Percentiles rank a stretch among this genome's conserved stretches.
Evolutionary conservation across 2,329 filamentous ascomycete genomes (phyloP).

Genomic region (Botryosphaeria dothidea): DNA sequence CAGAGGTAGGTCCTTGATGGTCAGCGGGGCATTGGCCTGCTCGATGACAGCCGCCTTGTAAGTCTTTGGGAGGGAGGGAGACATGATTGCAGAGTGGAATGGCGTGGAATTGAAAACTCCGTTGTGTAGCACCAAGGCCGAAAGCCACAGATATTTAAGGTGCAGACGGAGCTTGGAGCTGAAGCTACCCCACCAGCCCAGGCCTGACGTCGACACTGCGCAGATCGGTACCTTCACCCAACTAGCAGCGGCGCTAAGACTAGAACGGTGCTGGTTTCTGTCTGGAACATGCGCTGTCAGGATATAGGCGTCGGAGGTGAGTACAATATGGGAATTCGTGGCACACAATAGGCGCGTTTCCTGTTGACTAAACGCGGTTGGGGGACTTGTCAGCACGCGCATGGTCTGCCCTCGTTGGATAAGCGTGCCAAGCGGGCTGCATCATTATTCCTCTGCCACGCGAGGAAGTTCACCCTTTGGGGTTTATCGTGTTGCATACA

Average conservation of each 20-base stretch:
- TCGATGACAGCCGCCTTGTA: conserved; percentile 68
- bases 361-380: background rate
- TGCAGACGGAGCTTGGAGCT: background rate
- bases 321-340: background rate
- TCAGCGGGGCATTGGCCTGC: conserved; percentile 53
- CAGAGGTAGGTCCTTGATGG: conserved; percentile 61
- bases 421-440: background rate
- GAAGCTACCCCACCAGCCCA: background rate
- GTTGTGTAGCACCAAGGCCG: no score
- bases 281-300: background rate
- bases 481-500: no score
- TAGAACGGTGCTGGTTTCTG: background rate
- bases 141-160: background rate
- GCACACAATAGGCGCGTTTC: background rate
- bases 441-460: no score
- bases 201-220: conserved; percentile 7
- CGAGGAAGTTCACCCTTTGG: no score
- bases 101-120: background rate
- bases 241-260: background rate
- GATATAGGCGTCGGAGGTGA: no score
- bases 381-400: background rate
- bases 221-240: background rate
- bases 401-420: background rate
- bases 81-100: conserved; percentile 22
- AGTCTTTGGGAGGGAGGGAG: conserved; percentile 55